Conservation (phyloP, 306 rosid species). For the Vigna angularis region DNA sequence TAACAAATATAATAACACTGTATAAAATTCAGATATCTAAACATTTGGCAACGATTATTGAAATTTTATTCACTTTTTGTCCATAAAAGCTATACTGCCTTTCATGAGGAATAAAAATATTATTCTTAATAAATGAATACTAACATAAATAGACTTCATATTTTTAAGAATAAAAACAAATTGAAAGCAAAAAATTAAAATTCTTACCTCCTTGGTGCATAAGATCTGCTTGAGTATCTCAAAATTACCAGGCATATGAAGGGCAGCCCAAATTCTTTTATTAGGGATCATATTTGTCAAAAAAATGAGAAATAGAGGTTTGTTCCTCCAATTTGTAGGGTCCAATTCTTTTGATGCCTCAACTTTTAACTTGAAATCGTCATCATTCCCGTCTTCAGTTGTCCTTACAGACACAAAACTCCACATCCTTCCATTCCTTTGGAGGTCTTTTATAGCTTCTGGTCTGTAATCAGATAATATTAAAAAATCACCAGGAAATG, state of each 20-base stretch:
- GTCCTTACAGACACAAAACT: conserved; percentile 45
- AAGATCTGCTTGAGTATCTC: conserved; percentile 48
- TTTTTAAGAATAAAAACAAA: background rate
- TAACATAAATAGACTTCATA: background rate
- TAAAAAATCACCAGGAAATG: conserved; percentile 68
- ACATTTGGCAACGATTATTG: background rate
- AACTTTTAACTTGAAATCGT: conserved; percentile 45
- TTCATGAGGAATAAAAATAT: background rate
- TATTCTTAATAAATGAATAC: background rate
- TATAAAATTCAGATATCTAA: background rate
- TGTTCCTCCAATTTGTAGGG: background rate
- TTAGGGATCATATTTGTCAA: conserved; percentile 54
- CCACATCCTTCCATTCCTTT: conserved; percentile 57
- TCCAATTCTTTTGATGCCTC: conserved; percentile 51
- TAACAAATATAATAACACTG: background rate
- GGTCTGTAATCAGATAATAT: conserved; percentile 61
- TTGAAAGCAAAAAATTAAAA: background rate
- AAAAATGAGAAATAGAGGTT: conserved; percentile 50
- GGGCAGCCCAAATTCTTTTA: conserved; percentile 57
- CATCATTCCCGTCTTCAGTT: conserved; percentile 45
- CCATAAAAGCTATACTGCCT: background rate
- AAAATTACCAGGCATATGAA: conserved; percentile 52
- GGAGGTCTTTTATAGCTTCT: conserved; percentile 52
- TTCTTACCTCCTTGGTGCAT: conserved; percentile 51
- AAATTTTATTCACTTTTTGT: background rate